Conservation (phyloP, 495 filamentous ascomycete genomes). For the Talaromyces wortmannii region DNA sequence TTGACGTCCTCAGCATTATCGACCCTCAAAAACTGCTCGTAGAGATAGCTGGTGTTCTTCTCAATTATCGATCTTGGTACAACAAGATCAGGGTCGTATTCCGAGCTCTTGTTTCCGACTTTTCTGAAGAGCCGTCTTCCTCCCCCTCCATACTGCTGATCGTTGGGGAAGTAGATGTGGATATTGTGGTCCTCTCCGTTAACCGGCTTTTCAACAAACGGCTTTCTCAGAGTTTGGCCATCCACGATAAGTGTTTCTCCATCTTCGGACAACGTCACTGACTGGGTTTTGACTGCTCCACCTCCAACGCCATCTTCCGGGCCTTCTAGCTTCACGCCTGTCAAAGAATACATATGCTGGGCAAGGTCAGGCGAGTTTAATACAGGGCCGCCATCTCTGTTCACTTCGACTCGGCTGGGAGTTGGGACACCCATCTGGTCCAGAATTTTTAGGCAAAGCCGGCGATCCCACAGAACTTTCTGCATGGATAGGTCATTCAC, state of each 20-base stretch:
- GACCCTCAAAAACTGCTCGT: slow-evolving; percentile 92
- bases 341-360: slow-evolving; percentile 68
- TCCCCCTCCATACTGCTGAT: slow-evolving; percentile 67
- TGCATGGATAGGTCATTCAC: slow-evolving; percentile 99
- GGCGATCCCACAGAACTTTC: slow-evolving; percentile 93
- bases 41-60: slow-evolving; percentile 75
- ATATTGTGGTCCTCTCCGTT: slow-evolving; percentile 99
- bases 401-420: slow-evolving; percentile 86
- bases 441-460: slow-evolving; percentile 78
- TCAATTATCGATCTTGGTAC: slow-evolving; percentile 78
- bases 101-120: slow-evolving; percentile 95
- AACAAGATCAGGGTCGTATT: slow-evolving; percentile 69
- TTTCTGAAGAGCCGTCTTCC: slow-evolving; percentile 92
- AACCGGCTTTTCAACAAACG: slow-evolving; percentile 97
- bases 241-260: slow-evolving; percentile 85
- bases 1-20: slow-evolving; percentile 98
- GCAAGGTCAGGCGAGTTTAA: slow-evolving; percentile 70
- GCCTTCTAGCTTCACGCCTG: slow-evolving; percentile 71
- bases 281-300: slow-evolving; percentile 46
- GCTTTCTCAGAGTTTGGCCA: slow-evolving; percentile 73
- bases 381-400: slow-evolving; percentile 83
- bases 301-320: slow-evolving; percentile 66
- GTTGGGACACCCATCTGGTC: slow-evolving; percentile 86
- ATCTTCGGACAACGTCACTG: slow-evolving; percentile 77
- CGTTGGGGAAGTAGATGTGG: slow-evolving; percentile 88